Conservation (phyloP, 495 filamentous ascomycete species). For the Aspergillus nanangensis region DNA sequence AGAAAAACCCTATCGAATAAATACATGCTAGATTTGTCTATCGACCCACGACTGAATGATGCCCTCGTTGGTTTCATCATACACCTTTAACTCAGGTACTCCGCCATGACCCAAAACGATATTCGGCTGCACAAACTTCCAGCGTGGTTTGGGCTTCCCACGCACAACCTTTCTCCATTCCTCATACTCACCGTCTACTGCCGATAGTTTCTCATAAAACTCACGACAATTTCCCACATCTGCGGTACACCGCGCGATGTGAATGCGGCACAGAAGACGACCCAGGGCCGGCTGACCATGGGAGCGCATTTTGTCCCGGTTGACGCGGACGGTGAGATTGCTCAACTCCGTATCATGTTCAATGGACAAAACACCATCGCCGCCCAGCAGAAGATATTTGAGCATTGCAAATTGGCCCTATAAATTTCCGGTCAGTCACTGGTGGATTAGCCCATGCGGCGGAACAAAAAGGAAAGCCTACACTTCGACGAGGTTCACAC, state of each 20-base stretch:
- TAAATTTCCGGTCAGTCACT: too few species aligned
- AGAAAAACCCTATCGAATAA: too few species aligned
- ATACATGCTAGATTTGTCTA: too few species aligned
- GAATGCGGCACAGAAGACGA: background rate
- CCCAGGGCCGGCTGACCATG: background rate
- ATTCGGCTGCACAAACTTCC: background rate
- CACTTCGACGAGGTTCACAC: background rate
- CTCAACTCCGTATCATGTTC: background rate
- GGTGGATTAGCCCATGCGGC: too few species aligned
- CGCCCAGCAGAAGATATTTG: background rate
- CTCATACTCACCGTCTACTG: background rate
- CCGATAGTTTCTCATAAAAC: background rate
- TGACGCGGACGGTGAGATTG: background rate
- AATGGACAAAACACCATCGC: background rate
- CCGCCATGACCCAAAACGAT: background rate
- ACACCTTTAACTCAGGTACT: background rate
- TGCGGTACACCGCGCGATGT: background rate
- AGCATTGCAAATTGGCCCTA: background rate
- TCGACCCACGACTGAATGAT: conserved; percentile 1
- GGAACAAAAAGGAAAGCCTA: too few species aligned
- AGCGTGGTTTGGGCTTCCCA: background rate
- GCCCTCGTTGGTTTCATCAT: background rate
- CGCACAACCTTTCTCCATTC: background rate
- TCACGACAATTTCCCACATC: background rate
- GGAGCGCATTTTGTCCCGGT: background rate